Percentiles rank a stretch among this genome's conserved stretches.
These are phyloP conservation scores for Cruciata laevipes DNA, from an alignment of 257 asterid genomes.

Conservation along the genomic window DNA sequence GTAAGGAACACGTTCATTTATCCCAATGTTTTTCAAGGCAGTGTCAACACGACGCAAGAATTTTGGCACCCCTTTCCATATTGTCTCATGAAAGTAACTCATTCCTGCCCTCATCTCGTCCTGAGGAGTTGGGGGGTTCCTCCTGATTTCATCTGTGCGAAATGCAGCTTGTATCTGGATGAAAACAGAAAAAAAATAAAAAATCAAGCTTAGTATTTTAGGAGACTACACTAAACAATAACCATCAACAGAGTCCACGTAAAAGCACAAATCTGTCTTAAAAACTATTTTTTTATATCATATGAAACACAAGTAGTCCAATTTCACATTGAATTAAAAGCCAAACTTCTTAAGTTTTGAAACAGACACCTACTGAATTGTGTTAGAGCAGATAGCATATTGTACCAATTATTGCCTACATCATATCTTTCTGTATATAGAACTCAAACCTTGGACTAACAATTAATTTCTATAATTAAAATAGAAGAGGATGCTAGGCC, in stretches of 20 bases:
- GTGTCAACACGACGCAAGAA: conserved; percentile 88
- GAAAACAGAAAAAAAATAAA: no score
- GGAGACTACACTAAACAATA: no score
- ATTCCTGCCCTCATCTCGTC: conserved; percentile 99
- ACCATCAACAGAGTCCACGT: not conserved
- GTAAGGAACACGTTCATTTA: conserved; percentile 87
- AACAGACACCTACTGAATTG: not conserved
- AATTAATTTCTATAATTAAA: not conserved
- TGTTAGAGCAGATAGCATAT: not conserved
- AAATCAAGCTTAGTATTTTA: not conserved
- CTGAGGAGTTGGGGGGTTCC: conserved; percentile 95
- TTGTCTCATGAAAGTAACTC: conserved; percentile 96
- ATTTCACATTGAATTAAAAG: not conserved
- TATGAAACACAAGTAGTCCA: not conserved
- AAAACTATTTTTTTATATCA: not conserved
- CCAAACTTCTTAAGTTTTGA: not conserved
- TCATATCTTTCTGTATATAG: not conserved
- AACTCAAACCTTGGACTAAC: not conserved
- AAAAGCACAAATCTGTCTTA: not conserved
- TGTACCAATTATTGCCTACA: not conserved
- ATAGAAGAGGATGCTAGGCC: conserved; percentile 2
- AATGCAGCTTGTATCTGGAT: conserved; percentile 93
- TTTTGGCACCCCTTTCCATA: conserved; percentile 95
- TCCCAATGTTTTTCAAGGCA: conserved; percentile 87
- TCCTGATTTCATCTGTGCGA: conserved; percentile 91